Evolutionary conservation across 2,329 filamentous ascomycete genomes (phyloP), one percentile per base, ranked within the genome.

Genomic region (Colletotrichum incanum): DNA sequence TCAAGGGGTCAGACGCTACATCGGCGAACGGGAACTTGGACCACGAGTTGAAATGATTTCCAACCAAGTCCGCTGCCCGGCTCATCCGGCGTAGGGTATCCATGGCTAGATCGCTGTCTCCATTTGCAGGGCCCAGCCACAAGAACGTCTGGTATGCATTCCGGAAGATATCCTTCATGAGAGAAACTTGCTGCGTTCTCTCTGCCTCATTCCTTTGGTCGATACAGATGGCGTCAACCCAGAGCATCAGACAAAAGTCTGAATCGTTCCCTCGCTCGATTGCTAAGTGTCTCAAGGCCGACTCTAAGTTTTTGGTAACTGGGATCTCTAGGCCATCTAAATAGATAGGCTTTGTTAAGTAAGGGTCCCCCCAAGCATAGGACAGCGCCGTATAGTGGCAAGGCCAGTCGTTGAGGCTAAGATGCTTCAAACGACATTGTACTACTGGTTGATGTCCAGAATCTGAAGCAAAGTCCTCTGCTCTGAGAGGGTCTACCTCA

Each of bases 141-240:
- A 63, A 3, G 18, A 67, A n/a, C 5, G 49, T 47, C 31, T 52
- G 47, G 6, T 34, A 9, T 18, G 65, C 65, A 4, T n/a, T 23
- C 18, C 20, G 26, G 37, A 34, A 67, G 28, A 67, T 63, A 34
- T 59, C 49, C 16, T 28, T 52, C 65, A 67, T 63, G 9, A 26
- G 45, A 7, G 45, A 20, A 3, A 67, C 45, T 5, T 63, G 65
- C 12, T 52, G 56, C 23, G 45, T 37, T 37, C 26, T 28, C 45
- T 67, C 65, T 8, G 58, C 23, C 34, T 41, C 11, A 26, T 67
- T 45, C 14, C 11, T 34, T 16, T 67, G 65, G n/a, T 63, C 28
- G 28, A 67, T 67, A 18, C 65, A 67, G 7, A 67, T 14, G 23
- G 65, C 65, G 45, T 67, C 65, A 20, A 67, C 58, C 65, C 65